A percentile compares a stretch with the other conserved stretches of the same genome.
These are phyloP conservation scores for Hydrangea macrophylla DNA, from an alignment of 148 eudicot genomes.

Conservation along the genomic window DNA sequence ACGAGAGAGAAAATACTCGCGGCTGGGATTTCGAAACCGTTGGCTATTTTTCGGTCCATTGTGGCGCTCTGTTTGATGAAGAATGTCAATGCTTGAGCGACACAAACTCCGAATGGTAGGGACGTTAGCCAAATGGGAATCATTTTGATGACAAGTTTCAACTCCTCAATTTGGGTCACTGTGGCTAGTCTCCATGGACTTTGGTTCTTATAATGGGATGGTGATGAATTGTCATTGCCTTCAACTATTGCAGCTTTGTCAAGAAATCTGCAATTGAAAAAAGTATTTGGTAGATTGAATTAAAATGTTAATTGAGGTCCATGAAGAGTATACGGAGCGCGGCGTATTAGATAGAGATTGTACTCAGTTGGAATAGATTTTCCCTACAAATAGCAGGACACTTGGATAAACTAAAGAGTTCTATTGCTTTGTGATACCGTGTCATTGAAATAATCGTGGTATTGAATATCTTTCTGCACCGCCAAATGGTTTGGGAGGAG, in stretches of 20 bases:
- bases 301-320: too few species aligned
- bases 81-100: slow-evolving; percentile 11
- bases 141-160: slow-evolving; percentile 13
- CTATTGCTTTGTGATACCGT: too few species aligned
- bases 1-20: slow-evolving; percentile 10
- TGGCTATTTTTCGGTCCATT: slow-evolving; percentile 14
- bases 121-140: slow-evolving; percentile 18
- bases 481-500: too few species aligned
- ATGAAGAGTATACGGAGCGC: too few species aligned
- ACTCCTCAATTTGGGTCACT: slow-evolving; percentile 14
- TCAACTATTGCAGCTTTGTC: slow-evolving; percentile 22
- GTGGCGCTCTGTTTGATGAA: slow-evolving; percentile 17
- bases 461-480: too few species aligned
- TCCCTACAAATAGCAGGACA: too few species aligned
- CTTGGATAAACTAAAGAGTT: too few species aligned
- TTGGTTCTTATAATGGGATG: background rate
- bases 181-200: slow-evolving; percentile 18
- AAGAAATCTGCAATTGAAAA: slow-evolving; percentile 12
- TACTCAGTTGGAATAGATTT: too few species aligned
- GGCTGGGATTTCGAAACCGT: slow-evolving; percentile 14
- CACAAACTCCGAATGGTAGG: slow-evolving; percentile 8
- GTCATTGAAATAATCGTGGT: too few species aligned
- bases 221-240: background rate
- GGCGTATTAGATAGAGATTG: too few species aligned
- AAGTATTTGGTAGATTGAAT: too few species aligned